Evolutionary conservation across 257 asterid species (phyloP), one percentile per base, ranked within the genome.

Genomic region (Salvia hispanica): DNA sequence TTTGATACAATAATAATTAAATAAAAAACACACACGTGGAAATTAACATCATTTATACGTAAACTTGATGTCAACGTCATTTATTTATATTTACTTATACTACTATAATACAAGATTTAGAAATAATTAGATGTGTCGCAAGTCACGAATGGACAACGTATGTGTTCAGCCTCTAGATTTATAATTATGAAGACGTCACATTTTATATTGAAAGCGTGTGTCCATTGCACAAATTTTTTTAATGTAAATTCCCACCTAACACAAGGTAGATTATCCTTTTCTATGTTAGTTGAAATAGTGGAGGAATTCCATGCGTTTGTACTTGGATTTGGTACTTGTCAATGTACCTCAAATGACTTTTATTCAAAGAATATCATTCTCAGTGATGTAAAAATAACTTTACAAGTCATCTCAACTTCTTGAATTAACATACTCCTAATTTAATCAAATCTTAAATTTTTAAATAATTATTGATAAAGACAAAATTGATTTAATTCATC

Each of bases 201-300:
- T 11, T 25, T 4, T 34, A 2, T 43, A 7, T 64, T 31, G 45
- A 64, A 42, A 31, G 58, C 47, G 53, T 64, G 69, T 58, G 21
- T 25, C 52, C 21, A 16, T 39, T 9, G 40, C 7, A 66, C 46
- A 50, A 48, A 6, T 40, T 40, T 8, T 40, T 7, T 8, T 13
- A 13, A 4, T 14, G 55, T 14, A 15, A 2, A 40, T 42, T 42
- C 65, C 33, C 31, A 53, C 70, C 76, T 14, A 71, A 53, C 65
- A 11, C 47, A 12, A 18, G 65, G 31, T 62, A 16, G 65, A 52
- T 53, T 11, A 62, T 71, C 76, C 2, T 62, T 71, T 62, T 62
- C 65, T 53, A 7, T 12, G 58, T 53, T 51, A 31, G 57, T 53
- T 71, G 47, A 8, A 62, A 10, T 39, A 6, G 39, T 62, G n/a